Percentiles rank a stretch among this genome's conserved stretches.
Evolutionary conservation across 768 basidiomycete genomes (phyloP).

Genomic region (Trametes cubensis): DNA sequence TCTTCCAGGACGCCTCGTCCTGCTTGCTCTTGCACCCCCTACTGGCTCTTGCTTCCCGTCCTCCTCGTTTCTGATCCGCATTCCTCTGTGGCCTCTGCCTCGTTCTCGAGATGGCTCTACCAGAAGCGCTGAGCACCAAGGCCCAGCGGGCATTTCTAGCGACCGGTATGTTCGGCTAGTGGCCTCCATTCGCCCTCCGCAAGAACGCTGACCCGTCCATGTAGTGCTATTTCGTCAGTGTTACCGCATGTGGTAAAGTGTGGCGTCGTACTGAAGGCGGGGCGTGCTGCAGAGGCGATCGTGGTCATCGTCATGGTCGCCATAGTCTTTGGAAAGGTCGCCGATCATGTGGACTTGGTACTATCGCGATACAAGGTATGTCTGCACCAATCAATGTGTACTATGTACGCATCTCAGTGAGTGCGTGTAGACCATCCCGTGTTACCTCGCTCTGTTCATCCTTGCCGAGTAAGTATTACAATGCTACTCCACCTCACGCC

Average conservation of each 20-base stretch:
- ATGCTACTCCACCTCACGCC: conserved; percentile 2
- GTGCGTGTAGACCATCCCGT: conserved; percentile 65
- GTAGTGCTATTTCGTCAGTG: conserved; percentile 64
- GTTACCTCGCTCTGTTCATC: conserved; percentile 83
- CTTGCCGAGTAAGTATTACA: conserved; percentile 66
- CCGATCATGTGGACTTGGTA: conserved; percentile 47
- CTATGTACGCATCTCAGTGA: conserved; percentile 12
- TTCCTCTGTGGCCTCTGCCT: conserved; percentile 7
- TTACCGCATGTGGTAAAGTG: background rate
- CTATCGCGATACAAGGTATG: conserved; percentile 56
- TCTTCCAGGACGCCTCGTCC: conserved; percentile 15
- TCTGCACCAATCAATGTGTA: background rate
- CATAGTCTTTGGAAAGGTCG: conserved; percentile 69
- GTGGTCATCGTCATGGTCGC: conserved; percentile 76
- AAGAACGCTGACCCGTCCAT: conserved; percentile 15
- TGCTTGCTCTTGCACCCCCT: background rate
- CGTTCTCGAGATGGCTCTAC: conserved; percentile 58
- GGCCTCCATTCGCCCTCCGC: background rate
- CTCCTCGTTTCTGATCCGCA: background rate
- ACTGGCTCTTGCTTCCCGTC: background rate
- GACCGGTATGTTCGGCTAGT: conserved; percentile 56
- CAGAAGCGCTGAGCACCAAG: conserved; percentile 70
- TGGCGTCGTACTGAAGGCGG: background rate
- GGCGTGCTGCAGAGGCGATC: conserved; percentile 59
- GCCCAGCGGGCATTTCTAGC: conserved; percentile 73